These are phyloP conservation scores for Geum urbanum DNA, from an alignment of 306 rosid genomes.

Conservation along the genomic window DNA sequence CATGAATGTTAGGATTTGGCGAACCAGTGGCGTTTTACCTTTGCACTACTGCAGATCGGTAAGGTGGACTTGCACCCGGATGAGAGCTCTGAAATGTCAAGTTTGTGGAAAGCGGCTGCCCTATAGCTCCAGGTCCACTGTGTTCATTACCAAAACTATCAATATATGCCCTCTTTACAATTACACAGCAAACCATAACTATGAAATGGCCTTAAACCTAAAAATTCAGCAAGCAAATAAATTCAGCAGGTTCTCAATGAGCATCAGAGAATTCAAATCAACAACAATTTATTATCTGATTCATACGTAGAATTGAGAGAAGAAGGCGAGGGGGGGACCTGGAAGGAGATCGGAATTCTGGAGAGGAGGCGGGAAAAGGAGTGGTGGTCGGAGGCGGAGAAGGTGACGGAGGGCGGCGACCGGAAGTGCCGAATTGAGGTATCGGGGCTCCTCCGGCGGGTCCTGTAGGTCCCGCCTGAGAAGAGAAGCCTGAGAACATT, in stretches of 20 bases:
- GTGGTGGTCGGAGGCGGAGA: constrained; percentile 15
- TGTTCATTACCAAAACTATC: neutral
- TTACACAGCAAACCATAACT: neutral
- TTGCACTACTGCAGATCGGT: constrained; percentile 18
- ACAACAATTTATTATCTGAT: constrained; percentile 1
- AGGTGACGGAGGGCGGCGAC: constrained; percentile 31
- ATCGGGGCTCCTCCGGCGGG: constrained; percentile 26
- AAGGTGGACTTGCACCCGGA: constrained; percentile 11
- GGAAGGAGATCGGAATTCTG: neutral
- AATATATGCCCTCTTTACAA: neutral
- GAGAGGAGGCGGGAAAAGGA: constrained; percentile 9
- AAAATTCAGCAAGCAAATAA: neutral
- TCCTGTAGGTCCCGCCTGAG: constrained; percentile 44
- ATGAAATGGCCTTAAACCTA: neutral
- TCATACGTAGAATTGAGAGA: neutral
- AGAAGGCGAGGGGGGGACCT: neutral
- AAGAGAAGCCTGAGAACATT: neutral
- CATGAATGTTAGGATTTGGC: neutral
- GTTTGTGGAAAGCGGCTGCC: constrained; percentile 11
- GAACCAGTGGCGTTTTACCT: constrained; percentile 4
- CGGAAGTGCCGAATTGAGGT: constrained; percentile 37
- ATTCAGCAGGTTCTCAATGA: neutral
- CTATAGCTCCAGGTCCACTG: constrained; percentile 21
- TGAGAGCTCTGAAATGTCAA: constrained; percentile 12
- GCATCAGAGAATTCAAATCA: no score